Base-by-base conservation (phyloP, 1,139 yeast genomes). In the Candida freyschussii region DNA sequence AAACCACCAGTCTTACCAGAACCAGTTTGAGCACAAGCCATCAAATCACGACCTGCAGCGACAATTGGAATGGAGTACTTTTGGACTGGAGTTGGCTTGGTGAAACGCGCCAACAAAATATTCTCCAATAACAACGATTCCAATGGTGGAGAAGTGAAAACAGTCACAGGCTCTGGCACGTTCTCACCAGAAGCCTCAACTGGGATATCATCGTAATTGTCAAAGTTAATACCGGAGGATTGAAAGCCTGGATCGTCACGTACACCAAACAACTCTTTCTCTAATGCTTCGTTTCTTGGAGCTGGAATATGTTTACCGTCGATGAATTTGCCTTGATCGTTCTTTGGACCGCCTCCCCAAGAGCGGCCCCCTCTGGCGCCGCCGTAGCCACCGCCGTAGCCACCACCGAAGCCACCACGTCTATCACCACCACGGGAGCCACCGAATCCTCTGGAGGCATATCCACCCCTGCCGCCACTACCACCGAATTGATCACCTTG, bases 11-110 rank as follows among this genome's bases (percentile, higher is more conserved):
- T 91, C 72, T 91, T 91, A 76, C 99, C 99, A 38, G 97, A 89
- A 84, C 93, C 97, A 53, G 98, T 91, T 72, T 91, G 98, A 45
- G 98, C 98, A 79, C 98, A 91, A 28, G 98, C 98, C 98, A 91
- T 91, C 67, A 91, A 78, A 66, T 91, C 99, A 69, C 98, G 81
- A 54, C 95, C 95, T 34, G 71, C 78, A 41, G 95, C 87, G 49
- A 93, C 95, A 54, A 93, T 91, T 47, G 99, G 98, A 49, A 91
- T 86, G 31, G 98, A 91, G 72, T 91, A 91, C 67, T 91, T 91
- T 64, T 91, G 99, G 39, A 91, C 99, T 33, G 99, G 99, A 26
- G 99, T 91, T 55, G 98, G 98, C 65, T 74, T 86, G 46, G 83
- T 77, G 72, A 91, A 93, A 63, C 96, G 78, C 29, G 97, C 93